Evolutionary conservation across 768 basidiomycete species (phyloP), one percentile per base, ranked within the genome.

Genomic region (Mrakia blollopis): DNA sequence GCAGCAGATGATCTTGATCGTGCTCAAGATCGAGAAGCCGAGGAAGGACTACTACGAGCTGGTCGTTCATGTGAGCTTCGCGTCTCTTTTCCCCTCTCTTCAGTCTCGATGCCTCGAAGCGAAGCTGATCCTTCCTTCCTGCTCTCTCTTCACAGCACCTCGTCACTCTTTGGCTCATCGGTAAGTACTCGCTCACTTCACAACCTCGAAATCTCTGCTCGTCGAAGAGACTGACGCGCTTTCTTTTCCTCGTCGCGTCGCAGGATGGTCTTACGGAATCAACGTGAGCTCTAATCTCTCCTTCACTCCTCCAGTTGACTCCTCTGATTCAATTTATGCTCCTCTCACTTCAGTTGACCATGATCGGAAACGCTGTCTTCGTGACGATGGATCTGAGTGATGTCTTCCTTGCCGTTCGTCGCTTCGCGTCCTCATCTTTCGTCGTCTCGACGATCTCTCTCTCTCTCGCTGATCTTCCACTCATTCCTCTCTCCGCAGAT

Each of bases 311-410:
- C 25, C 63, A 21, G 44, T 32, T 18, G 61, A 37, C 57, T 8
- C 41, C 3, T 63, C 30, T 74, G 35, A n/a, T n/a, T 28, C 60
- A 37, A 14, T 50, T 10, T 62, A 2, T 74, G 14, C 39, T 52
- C 44, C 44, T 57, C 60, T 32, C 32, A 18, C 54, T n/a, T 3
- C 76, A 83, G 83, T 77, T 93, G 72, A 98, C 94, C 0, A 84
- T 88, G 72, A 94, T 98, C 61, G 97, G 97, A 14, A 91, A 92
- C 79, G 91, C 94, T 8, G 88, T 99, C 39, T 98, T 91, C 81
- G 87, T 95, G 85, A 97, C 94, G 82, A 98, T 98, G 97, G 97
- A 99, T 85, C 87, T 95, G 28, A 93, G 95, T 0, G 97, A 99
- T 82, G 85, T 89, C 47, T 92, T 91, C 83, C 86, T 99, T 18